Evolutionary conservation across 1,284 basidiomycete genomes (phyloP).

Genomic region (Coriolopsis trogii): DNA sequence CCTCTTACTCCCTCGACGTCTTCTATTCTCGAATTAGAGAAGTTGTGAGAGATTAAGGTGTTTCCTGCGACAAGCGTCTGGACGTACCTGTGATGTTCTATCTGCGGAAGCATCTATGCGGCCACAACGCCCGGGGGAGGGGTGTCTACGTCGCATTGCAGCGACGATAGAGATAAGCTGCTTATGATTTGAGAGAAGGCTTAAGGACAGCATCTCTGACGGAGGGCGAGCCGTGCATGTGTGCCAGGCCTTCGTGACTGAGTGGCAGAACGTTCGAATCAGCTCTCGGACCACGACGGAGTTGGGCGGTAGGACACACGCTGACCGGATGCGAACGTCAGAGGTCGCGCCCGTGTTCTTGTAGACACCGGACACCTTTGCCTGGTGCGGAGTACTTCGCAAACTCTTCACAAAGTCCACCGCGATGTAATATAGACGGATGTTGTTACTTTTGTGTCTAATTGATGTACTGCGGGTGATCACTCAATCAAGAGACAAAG

Average conservation of each 20-base stretch:
- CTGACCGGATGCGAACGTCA: slow-evolving; percentile 57
- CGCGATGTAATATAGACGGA: too few relatives aligned
- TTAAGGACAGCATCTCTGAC: slow-evolving; percentile 30
- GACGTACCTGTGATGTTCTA: too few relatives aligned
- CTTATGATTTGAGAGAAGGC: slow-evolving; percentile 34
- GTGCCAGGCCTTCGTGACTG: slow-evolving; percentile 32
- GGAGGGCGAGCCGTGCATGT: slow-evolving; percentile 28
- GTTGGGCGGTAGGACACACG: slow-evolving; percentile 23
- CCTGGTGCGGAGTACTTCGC: slow-evolving; percentile 52
- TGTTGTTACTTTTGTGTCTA: too few relatives aligned
- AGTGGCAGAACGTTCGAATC: neutral
- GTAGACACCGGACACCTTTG: slow-evolving; percentile 51
- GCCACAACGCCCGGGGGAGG: too few relatives aligned
- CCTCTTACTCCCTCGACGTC: too few relatives aligned
- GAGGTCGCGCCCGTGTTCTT: slow-evolving; percentile 67
- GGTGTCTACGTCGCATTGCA: neutral
- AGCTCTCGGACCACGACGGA: neutral
- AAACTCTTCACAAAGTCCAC: too few relatives aligned
- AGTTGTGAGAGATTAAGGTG: too few relatives aligned
- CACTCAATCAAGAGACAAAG: too few relatives aligned
- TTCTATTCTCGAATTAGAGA: too few relatives aligned
- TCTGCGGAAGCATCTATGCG: too few relatives aligned
- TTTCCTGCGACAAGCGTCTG: too few relatives aligned
- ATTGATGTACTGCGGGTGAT: too few relatives aligned
- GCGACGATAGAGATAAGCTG: slow-evolving; percentile 18